Conservation (phyloP, 306 rosid species). For the Canavalia ensiformis region DNA sequence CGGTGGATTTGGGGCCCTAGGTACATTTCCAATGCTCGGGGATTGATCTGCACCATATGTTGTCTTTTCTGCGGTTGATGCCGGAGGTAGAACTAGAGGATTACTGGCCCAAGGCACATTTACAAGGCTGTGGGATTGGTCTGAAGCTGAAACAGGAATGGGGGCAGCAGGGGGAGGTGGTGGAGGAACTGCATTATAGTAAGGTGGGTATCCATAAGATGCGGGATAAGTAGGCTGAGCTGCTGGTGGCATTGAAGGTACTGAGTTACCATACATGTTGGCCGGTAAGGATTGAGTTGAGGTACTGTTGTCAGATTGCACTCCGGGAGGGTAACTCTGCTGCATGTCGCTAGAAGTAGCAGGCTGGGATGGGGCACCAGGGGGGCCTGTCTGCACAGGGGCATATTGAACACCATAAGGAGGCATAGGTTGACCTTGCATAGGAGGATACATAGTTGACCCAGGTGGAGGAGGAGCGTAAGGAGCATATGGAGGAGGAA, state of each 20-base stretch:
- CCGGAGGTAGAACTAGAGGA: conserved; percentile 63
- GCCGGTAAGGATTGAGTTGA: conserved; percentile 63
- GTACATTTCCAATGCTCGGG: conserved; percentile 68
- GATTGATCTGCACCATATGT: conserved; percentile 68
- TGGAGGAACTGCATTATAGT: conserved; percentile 82
- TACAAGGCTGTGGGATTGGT: conserved; percentile 71
- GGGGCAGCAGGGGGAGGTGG: conserved; percentile 74
- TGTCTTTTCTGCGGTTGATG: conserved; percentile 64
- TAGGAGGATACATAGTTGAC: conserved; percentile 82
- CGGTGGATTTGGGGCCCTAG: conserved; percentile 80
- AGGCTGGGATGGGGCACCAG: conserved; percentile 84
- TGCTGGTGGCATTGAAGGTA: conserved; percentile 70
- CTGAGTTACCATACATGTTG: conserved; percentile 68
- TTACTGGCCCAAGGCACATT: conserved; percentile 85
- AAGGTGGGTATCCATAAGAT: conserved; percentile 83
- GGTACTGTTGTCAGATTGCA: conserved; percentile 74
- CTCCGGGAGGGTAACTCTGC: conserved; percentile 91
- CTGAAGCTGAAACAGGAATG: conserved; percentile 58
- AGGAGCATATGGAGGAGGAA: conserved; percentile 77
- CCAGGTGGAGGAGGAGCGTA: conserved; percentile 97
- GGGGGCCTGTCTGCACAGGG: conserved; percentile 76
- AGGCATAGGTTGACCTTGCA: conserved; percentile 82
- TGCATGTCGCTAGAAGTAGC: conserved; percentile 73
- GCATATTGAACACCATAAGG: conserved; percentile 85
- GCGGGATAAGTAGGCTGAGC: conserved; percentile 75